Percentiles rank a stretch among this genome's conserved stretches.
Conservation (phyloP, 345 rosid genomes). For the Barbarea vulgaris region DNA sequence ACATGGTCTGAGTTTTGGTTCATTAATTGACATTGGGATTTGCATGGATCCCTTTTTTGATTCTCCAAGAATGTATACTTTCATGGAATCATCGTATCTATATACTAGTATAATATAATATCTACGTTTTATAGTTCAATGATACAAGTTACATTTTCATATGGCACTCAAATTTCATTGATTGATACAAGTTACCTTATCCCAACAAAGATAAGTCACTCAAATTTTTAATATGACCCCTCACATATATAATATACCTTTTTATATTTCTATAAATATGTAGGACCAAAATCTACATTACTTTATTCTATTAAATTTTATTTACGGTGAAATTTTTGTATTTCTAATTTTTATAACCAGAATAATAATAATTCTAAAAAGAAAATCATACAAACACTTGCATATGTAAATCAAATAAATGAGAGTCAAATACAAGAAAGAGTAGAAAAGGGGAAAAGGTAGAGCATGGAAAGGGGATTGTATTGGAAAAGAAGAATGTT, state of each 20-base stretch:
- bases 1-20: slow-evolving; percentile 40
- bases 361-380: background rate
- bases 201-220: background rate
- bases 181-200: background rate
- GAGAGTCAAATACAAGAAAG: slow-evolving; percentile 8
- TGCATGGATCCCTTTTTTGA: slow-evolving; percentile 29
- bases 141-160: background rate
- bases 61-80: slow-evolving; percentile 33
- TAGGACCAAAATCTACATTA: background rate
- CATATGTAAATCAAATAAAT: background rate
- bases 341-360: background rate
- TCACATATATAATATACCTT: background rate
- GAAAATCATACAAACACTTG: background rate
- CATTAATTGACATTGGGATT: slow-evolving; percentile 38
- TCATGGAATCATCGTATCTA: slow-evolving; percentile 19
- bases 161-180: background rate
- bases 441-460: slow-evolving; percentile 25
- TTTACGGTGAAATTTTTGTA: background rate
- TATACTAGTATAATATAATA: background rate
- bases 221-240: background rate
- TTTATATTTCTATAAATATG: background rate
- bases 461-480: slow-evolving; percentile 18
- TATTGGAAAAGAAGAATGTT: slow-evolving; percentile 22
- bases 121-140: background rate
- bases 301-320: background rate